Percentiles rank a stretch among this genome's conserved stretches.
phyloP scores from a whole-genome alignment of 1,139 yeast species.

The Suhomyces anneliseae region DNA sequence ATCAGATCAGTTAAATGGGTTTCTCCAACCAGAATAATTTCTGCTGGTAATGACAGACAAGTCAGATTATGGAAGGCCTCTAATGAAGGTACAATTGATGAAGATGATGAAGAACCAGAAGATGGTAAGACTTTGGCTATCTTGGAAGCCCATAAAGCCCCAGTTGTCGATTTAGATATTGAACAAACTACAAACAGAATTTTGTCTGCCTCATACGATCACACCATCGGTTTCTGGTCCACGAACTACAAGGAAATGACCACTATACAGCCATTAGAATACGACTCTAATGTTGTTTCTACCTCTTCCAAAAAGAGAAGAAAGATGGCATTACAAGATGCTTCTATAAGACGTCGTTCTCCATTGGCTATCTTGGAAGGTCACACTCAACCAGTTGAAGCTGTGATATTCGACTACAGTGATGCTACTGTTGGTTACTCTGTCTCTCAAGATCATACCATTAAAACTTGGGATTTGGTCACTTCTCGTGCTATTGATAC shows the following conservation, averaged over 20 bases:
- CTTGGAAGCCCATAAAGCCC: constrained; percentile 85
- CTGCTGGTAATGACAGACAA: constrained; percentile 88
- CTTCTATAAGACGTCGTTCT: constrained; percentile 75
- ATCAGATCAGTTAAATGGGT: constrained; percentile 81
- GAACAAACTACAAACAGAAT: constrained; percentile 53
- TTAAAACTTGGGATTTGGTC: constrained; percentile 93
- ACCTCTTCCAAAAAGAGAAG: constrained; percentile 89
- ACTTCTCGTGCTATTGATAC: constrained; percentile 84
- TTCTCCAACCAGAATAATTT: constrained; percentile 70
- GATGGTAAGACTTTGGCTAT: constrained; percentile 79
- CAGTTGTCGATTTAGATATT: constrained; percentile 77
- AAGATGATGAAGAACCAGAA: constrained; percentile 54
- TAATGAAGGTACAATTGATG: constrained; percentile 42
- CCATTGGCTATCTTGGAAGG: constrained; percentile 77
- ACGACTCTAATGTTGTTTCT: constrained; percentile 52
- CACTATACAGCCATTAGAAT: constrained; percentile 61
- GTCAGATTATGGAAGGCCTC: constrained; percentile 84
- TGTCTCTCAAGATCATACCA: constrained; percentile 91
- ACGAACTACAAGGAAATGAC: constrained; percentile 82
- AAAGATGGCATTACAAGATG: constrained; percentile 75
- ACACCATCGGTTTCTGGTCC: constrained; percentile 85
- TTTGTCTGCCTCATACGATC: constrained; percentile 83
- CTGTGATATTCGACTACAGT: constrained; percentile 65
- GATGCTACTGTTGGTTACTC: constrained; percentile 88
- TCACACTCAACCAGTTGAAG: constrained; percentile 86